Base-by-base conservation (phyloP, 2,329 filamentous ascomycete genomes). In the Cladosporium oxysporum region DNA sequence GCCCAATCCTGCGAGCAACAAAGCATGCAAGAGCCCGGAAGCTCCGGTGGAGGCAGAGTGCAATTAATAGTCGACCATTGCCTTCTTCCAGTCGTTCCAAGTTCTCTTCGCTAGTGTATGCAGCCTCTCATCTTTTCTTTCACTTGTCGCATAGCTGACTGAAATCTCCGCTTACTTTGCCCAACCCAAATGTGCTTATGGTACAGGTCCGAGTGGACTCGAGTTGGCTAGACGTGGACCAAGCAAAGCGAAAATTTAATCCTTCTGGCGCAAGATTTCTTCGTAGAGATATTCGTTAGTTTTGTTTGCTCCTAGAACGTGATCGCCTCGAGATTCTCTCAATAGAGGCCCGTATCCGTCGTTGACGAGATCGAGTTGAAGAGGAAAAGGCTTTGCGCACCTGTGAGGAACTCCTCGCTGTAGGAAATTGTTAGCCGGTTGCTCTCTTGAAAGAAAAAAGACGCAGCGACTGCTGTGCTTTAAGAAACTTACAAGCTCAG, bases 301-400 rank as follows among this genome's bases (percentile, higher is more conserved):
- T 41, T 37, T 37, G 28, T 23, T 23, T 29, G 26, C 37, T 50
- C 26, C 47, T 61, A 29, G 26, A 41, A 59, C 10, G 10, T 33
- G 18, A 21, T 33, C n/a, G 8, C 41, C n/a, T 41, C 47, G 21
- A 21, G 3, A 7, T 28, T n/a, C 18, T 41, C 60, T 78, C 73
- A 84, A 74, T 83, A 84, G 28, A 83, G 76, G 64, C 82, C 82
- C 66, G 79, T 83, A 78, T 84, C 82, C 76, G 82, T 84, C 64
- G 75, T 71, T 65, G 79, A 74, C 67, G 81, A 83, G 71, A 84
- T 84, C 69, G 77, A 80, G 74, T 84, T 84, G 78, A 84, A 83
- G 67, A 84, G 77, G 76, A 84, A 84, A 70, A 84, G 80, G 74
- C 76, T 76, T 79, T 84, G 82, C 82, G 81, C 81, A 84, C 82